Percentiles rank a stretch among this genome's conserved stretches.
Evolutionary conservation across 257 asterid genomes (phyloP).

Genomic region (Solanum chmielewskii): DNA sequence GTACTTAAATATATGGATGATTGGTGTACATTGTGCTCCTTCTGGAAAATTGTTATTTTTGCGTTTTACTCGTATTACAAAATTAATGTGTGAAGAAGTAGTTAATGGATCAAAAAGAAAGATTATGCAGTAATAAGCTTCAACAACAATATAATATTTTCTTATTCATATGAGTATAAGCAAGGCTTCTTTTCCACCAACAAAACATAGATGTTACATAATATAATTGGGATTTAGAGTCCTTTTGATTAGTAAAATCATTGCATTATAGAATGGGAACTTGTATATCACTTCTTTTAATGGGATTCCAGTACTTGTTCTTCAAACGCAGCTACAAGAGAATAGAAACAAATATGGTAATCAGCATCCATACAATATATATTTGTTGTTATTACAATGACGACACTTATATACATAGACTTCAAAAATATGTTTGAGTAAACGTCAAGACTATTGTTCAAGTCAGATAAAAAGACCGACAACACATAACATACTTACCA

Average conservation of each 20-base stretch:
- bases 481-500: too few relatives aligned
- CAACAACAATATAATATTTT: background rate
- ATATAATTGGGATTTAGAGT: background rate
- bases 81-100: too few relatives aligned
- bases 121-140: background rate
- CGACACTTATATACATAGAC: too few relatives aligned
- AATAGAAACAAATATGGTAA: background rate
- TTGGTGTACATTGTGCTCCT: too few relatives aligned
- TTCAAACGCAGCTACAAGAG: background rate
- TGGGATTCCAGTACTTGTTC: background rate
- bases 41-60: too few relatives aligned
- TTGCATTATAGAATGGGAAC: background rate
- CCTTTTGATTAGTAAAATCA: background rate
- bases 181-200: background rate
- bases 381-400: background rate
- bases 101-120: background rate
- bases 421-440: too few relatives aligned
- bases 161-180: background rate
- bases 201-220: background rate
- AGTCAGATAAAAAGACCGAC: too few relatives aligned
- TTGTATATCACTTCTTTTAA: background rate
- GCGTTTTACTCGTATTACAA: too few relatives aligned
- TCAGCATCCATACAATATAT: background rate
- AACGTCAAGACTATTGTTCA: too few relatives aligned
- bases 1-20: too few relatives aligned